Conservation (phyloP, 2,329 filamentous ascomycete genomes). For the Drechmeria coniospora region DNA sequence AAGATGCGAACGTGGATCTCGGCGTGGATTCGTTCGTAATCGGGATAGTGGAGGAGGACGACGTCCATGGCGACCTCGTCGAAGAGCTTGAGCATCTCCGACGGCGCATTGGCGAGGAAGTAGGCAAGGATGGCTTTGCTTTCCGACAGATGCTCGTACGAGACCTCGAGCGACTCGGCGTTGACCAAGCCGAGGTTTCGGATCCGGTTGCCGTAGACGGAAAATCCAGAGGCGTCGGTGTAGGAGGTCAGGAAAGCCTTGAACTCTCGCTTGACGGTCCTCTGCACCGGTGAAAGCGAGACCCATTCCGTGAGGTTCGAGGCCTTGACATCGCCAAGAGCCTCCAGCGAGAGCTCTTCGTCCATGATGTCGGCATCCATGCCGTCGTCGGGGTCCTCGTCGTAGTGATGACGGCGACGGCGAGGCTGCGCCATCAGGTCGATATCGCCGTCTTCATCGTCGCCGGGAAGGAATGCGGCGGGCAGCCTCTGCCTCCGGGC, state of each 20-base stretch:
- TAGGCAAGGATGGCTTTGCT: constrained; percentile 90
- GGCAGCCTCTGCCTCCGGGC: constrained; percentile 52
- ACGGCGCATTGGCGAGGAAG: constrained; percentile 87
- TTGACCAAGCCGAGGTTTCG: constrained; percentile 94
- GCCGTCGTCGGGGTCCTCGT: constrained; percentile 85
- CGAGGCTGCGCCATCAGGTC: constrained; percentile 78
- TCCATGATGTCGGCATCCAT: constrained; percentile 92
- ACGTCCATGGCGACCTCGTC: constrained; percentile 96
- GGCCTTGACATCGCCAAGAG: constrained; percentile 83
- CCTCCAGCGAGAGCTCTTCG: constrained; percentile 84
- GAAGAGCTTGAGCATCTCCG: constrained; percentile 92
- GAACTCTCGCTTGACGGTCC: constrained; percentile 91
- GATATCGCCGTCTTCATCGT: constrained; percentile 71
- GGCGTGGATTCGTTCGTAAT: constrained; percentile 93
- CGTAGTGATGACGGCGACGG: constrained; percentile 75
- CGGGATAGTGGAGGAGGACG: constrained; percentile 86
- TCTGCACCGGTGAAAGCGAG: constrained; percentile 72
- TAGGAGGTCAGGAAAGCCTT: constrained; percentile 95
- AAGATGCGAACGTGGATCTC: constrained; percentile 97
- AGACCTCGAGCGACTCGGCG: constrained; percentile 89
- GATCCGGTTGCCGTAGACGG: constrained; percentile 89
- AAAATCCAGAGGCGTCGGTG: constrained; percentile 74
- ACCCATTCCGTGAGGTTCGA: constrained; percentile 93
- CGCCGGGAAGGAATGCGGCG: constrained; percentile 59
- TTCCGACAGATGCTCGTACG: constrained; percentile 79